Evolutionary conservation across 257 asterid species (phyloP).

Genomic region (Leonotis leonurus): DNA sequence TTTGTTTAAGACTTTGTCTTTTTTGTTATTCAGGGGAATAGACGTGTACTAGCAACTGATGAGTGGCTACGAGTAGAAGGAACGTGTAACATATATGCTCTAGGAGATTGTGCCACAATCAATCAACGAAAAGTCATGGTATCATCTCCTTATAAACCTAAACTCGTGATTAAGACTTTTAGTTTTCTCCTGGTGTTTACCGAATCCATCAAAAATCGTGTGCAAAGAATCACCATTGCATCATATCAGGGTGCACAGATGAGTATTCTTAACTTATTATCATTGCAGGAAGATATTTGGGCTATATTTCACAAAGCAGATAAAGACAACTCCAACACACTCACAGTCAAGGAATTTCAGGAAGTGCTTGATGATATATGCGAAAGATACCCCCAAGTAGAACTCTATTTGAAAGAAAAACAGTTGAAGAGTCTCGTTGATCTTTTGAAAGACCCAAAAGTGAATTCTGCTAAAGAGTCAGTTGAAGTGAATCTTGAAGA

Average conservation of each 20-base stretch:
- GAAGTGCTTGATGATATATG: constrained; percentile 77
- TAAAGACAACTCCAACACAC: constrained; percentile 82
- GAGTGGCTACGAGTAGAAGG: constrained; percentile 95
- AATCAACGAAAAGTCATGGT: constrained; percentile 96
- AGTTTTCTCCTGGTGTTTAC: not conserved
- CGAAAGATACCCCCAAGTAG: constrained; percentile 89
- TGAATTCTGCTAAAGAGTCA: constrained; percentile 48
- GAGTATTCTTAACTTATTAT: not conserved
- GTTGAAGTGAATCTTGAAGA: constrained; percentile 79
- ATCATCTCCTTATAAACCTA: constrained; percentile 5
- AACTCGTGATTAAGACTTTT: not conserved
- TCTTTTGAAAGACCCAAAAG: constrained; percentile 58
- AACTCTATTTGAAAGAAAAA: constrained; percentile 58
- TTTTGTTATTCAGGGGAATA: constrained; percentile 40
- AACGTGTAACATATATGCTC: constrained; percentile 58
- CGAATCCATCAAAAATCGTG: not conserved
- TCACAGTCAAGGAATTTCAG: constrained; percentile 80
- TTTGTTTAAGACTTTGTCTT: not conserved
- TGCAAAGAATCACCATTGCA: not conserved
- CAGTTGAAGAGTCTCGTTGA: constrained; percentile 55
- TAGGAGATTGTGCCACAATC: constrained; percentile 94
- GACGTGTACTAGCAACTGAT: constrained; percentile 89
- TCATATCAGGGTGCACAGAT: not conserved
- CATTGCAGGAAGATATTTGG: constrained; percentile 67
- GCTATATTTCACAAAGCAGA: constrained; percentile 86